Evolutionary conservation across 1,284 basidiomycete species (phyloP).

Genomic region (Mycena citricolor): DNA sequence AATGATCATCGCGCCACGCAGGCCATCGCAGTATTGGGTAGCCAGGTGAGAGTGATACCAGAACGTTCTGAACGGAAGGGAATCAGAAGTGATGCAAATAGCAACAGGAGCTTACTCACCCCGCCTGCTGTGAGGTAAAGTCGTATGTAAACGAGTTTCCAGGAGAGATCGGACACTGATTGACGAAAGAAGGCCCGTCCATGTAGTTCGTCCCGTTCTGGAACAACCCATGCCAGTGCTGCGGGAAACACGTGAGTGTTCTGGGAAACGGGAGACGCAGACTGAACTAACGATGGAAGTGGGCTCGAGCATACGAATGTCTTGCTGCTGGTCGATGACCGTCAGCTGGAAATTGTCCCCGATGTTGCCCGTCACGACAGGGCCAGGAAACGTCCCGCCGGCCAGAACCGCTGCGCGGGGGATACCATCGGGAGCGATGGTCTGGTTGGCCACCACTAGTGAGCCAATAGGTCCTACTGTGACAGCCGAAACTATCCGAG

Average conservation of each 20-base stretch:
- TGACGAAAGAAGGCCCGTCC: constrained; percentile 4
- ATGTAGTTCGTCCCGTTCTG: constrained; percentile 3
- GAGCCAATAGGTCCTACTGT: too few species aligned
- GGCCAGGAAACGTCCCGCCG: constrained; percentile 5
- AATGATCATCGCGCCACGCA: constrained; percentile 4
- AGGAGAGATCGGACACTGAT: background rate
- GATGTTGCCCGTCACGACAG: constrained; percentile 3
- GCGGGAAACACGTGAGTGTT: background rate
- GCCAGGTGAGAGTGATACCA: constrained; percentile 17
- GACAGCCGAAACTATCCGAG: too few species aligned
- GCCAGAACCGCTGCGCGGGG: constrained; percentile 2
- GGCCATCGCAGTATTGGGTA: constrained; percentile 7
- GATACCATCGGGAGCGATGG: constrained; percentile 1
- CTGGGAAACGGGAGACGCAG: too few species aligned
- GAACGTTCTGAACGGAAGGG: constrained; percentile 10
- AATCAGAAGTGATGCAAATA: background rate
- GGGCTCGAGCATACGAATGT: constrained; percentile 5
- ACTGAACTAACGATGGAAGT: constrained; percentile 8
- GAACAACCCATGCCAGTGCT: constrained; percentile 17
- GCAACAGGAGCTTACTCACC: background rate
- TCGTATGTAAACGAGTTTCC: constrained; percentile 8
- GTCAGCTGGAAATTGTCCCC: constrained; percentile 9
- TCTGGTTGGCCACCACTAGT: too few species aligned
- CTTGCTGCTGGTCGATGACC: constrained; percentile 3
- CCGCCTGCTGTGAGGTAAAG: constrained; percentile 10